Evolutionary conservation across 2,329 filamentous ascomycete genomes (phyloP).

Genomic region (Xylariaceae sp.): DNA sequence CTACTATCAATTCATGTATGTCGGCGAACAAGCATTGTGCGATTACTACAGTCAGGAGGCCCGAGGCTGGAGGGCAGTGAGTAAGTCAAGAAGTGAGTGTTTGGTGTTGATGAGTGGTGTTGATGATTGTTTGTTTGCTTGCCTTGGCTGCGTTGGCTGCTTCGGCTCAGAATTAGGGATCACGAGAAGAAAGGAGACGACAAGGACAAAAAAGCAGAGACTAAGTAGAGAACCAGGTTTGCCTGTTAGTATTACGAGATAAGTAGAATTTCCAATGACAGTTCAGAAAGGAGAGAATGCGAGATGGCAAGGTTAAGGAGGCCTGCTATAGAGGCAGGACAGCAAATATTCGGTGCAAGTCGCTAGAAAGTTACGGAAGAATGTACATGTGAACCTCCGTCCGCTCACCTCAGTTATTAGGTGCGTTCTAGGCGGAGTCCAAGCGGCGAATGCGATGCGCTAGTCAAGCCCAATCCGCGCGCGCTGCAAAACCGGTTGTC

Average conservation of each 20-base stretch:
- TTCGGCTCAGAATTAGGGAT: background rate
- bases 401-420: background rate
- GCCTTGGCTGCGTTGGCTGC: no score
- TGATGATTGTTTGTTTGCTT: background rate
- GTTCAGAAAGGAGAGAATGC: background rate
- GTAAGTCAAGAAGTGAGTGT: background rate
- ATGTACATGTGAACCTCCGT: background rate
- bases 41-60: background rate
- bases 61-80: background rate
- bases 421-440: background rate
- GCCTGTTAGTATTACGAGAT: background rate
- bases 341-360: background rate
- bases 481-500: background rate
- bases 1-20: conserved; percentile 5
- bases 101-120: background rate
- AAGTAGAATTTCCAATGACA: background rate
- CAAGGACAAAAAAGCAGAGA: background rate
- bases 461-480: background rate
- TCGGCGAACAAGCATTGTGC: conserved; percentile 8
- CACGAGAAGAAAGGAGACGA: background rate
- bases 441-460: background rate
- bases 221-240: background rate
- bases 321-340: background rate
- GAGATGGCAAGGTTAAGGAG: background rate
- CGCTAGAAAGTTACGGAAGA: background rate